Percentiles rank a stretch among this genome's conserved stretches.
phyloP scores from a whole-genome alignment of 306 rosid genomes.

The Senna siamea region DNA sequence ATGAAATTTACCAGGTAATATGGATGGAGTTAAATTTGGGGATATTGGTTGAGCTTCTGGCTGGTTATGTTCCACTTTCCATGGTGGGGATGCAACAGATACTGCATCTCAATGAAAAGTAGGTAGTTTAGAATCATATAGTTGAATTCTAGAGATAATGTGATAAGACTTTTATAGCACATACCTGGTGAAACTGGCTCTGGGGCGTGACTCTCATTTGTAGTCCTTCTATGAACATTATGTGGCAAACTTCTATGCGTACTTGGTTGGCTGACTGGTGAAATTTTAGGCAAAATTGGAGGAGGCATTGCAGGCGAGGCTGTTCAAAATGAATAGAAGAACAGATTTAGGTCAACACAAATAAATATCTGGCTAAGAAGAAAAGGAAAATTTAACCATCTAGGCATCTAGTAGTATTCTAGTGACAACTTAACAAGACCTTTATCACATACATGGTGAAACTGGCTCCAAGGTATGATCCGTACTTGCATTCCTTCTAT shows the following conservation, averaged over 20 bases:
- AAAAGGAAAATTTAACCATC: not conserved
- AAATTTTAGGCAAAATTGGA: constrained; percentile 45
- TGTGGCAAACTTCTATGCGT: constrained; percentile 60
- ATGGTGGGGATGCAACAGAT: constrained; percentile 47
- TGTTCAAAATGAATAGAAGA: constrained; percentile 36
- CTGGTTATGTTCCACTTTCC: constrained; percentile 34
- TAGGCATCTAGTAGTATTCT: constrained; percentile 22
- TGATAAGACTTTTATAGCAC: constrained; percentile 31
- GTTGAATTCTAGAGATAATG: constrained; percentile 32
- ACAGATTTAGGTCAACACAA: constrained; percentile 22
- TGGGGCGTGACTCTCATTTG: constrained; percentile 36
- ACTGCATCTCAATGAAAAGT: constrained; percentile 39
- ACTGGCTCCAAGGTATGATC: constrained; percentile 30
- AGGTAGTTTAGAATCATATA: constrained; percentile 30
- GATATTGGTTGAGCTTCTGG: constrained; percentile 29
- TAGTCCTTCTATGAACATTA: constrained; percentile 45
- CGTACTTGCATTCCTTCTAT: constrained; percentile 40
- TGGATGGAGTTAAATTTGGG: constrained; percentile 41
- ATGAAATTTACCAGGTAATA: constrained; percentile 44
- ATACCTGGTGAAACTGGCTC: constrained; percentile 41
- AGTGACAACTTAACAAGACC: constrained; percentile 29
- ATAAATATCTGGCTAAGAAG: not conserved
- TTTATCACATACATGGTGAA: constrained; percentile 51
- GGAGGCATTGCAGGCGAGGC: constrained; percentile 55
- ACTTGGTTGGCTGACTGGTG: constrained; percentile 58